Evolutionary conservation across 148 eudicot species (phyloP).

Genomic region (Spergularia bocconei): DNA sequence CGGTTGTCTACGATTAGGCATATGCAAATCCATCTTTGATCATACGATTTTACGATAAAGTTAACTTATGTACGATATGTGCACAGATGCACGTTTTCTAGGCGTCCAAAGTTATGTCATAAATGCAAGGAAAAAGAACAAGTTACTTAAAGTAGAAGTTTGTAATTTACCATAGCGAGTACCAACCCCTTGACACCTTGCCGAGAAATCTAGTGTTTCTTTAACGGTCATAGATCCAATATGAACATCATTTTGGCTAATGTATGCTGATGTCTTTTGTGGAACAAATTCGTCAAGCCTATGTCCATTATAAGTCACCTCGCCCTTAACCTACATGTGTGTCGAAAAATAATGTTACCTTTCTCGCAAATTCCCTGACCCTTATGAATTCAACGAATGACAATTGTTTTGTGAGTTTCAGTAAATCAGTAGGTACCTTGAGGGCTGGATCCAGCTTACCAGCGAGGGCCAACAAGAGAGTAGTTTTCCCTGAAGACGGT

Average conservation of each 20-base stretch:
- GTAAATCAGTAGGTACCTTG: slow-evolving; percentile 37
- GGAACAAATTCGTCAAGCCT: slow-evolving; percentile 76
- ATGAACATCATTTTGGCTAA: slow-evolving; percentile 96
- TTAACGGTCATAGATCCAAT: slow-evolving; percentile 94
- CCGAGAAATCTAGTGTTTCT: slow-evolving; percentile 93
- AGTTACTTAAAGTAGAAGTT: not conserved
- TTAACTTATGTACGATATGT: too few relatives aligned
- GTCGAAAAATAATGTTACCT: not conserved
- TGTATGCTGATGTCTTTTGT: slow-evolving; percentile 83
- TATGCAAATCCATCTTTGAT: too few relatives aligned
- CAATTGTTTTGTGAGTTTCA: not conserved
- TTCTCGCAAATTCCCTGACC: not conserved
- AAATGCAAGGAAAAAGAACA: too few relatives aligned
- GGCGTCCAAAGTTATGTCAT: too few relatives aligned
- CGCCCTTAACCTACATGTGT: slow-evolving; percentile 57
- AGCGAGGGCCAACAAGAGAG: slow-evolving; percentile 90
- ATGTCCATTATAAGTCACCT: slow-evolving; percentile 77
- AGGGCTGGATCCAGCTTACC: slow-evolving; percentile 73
- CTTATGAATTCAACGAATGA: not conserved
- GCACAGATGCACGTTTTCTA: too few relatives aligned
- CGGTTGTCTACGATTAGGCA: too few relatives aligned
- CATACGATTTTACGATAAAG: too few relatives aligned
- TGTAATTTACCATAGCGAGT: slow-evolving; percentile 60
- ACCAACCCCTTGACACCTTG: slow-evolving; percentile 92
- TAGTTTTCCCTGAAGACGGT: slow-evolving; percentile 93